Conservation (phyloP, 1,284 basidiomycete species). For the Malassezia equina region DNA sequence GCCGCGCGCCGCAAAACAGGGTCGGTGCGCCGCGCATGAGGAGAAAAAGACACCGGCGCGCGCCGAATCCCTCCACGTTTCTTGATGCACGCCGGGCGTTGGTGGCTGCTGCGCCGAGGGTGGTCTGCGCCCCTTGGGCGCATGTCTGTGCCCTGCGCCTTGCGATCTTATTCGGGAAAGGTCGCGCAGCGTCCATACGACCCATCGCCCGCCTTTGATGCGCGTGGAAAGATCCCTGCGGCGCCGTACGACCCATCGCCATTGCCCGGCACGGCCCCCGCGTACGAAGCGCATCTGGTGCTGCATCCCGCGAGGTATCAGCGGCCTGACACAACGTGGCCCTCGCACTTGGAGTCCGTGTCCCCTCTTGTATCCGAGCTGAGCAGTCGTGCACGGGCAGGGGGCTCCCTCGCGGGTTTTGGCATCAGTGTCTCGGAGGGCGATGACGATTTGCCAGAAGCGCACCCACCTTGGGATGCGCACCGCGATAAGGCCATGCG, state of each 20-base stretch:
- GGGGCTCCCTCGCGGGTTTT: slow-evolving; percentile 32
- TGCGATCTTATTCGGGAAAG: background rate
- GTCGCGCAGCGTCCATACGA: slow-evolving; percentile 7
- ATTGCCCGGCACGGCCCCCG: slow-evolving; percentile 32
- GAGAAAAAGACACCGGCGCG: background rate
- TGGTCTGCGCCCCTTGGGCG: background rate
- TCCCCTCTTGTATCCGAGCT: slow-evolving; percentile 36
- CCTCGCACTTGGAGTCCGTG: slow-evolving; percentile 30
- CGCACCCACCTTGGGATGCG: slow-evolving; percentile 25
- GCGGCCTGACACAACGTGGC: slow-evolving; percentile 28
- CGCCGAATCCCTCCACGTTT: background rate
- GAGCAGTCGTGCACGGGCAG: slow-evolving; percentile 23
- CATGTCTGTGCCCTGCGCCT: background rate
- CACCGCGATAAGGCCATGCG: slow-evolving; percentile 27
- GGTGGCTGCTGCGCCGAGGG: background rate
- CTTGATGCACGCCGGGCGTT: background rate
- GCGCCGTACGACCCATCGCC: slow-evolving; percentile 33
- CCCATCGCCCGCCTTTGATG: slow-evolving; percentile 25
- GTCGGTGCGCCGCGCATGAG: background rate
- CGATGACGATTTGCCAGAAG: slow-evolving; percentile 6
- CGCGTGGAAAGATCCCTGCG: slow-evolving; percentile 24
- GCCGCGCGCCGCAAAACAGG: background rate
- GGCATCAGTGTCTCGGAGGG: slow-evolving; percentile 30
- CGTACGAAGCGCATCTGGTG: slow-evolving; percentile 35
- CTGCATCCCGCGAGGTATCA: slow-evolving; percentile 24